Evolutionary conservation across 2,329 filamentous ascomycete genomes (phyloP), one percentile per base, ranked within the genome.

Genomic region (Alternaria sp.): DNA sequence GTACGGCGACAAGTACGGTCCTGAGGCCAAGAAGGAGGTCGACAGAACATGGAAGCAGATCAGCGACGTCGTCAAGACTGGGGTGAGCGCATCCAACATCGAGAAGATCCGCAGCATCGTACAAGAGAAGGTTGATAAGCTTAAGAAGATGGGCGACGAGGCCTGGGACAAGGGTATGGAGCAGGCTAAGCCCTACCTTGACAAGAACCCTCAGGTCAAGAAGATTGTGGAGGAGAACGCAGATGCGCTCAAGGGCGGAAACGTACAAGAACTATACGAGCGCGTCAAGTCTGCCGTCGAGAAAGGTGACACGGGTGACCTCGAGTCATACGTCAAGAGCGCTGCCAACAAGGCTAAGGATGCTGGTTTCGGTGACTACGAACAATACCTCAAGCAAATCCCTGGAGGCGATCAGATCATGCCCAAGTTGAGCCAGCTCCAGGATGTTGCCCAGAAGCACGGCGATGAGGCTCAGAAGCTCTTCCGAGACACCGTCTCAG

Each of bases 151-250:
- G 2, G 90, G 90, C 21, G 90, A 93, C 44, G 85, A 93, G 78
- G 88, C 89, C 0, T 94, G 89, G 89, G 84, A 88, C 68, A 90
- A 92, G 82, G 90, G 87, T 0, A 75, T 92, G 50, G 88, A 93
- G 79, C 84, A 92, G 79, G 89, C 88, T 37, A 89, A 91, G 82
- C 90, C 91, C 0, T 87, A 88, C 63, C 84, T 94, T 1, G 90
- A 93, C 70, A 93, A 93, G 84, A 92, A 88, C 79, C 90, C 91
- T n/a, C 84, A 92, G 81, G 81, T 92, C 62, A 93, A 92, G 83
- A 84, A 92, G 79, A 78, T 93, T 0, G 76, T 94, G 2, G 90
- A 92, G 82, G 83, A 91, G 74, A 94, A 94, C 78, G 84, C 86
- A 50, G 88, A 91, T 60, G 79, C 85, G 0, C 80, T 94, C 53